Percentiles rank a stretch among this genome's conserved stretches.
phyloP scores from a whole-genome alignment of 331 rosid genomes.

The Quercus tomentella region DNA sequence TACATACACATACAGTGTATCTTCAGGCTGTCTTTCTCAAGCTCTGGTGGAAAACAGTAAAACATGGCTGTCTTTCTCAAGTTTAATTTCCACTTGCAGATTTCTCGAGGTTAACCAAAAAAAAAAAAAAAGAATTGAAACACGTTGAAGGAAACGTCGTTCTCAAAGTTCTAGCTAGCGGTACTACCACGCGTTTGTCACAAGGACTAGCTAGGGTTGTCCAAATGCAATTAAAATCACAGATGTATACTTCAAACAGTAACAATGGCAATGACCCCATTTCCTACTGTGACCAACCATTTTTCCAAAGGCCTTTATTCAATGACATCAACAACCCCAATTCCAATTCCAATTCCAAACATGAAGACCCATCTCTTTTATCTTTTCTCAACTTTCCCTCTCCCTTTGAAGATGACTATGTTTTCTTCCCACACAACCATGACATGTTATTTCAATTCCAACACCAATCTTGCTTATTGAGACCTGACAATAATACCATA shows the following conservation, averaged over 20 bases:
- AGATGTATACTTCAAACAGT: slow-evolving; percentile 49
- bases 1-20: slow-evolving; percentile 1
- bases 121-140: slow-evolving; percentile 16
- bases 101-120: no score
- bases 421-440: slow-evolving; percentile 24
- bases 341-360: slow-evolving; percentile 27
- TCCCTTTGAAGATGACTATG: slow-evolving; percentile 43
- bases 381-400: slow-evolving; percentile 47
- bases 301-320: slow-evolving; percentile 26
- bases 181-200: background rate
- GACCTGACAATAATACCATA: background rate
- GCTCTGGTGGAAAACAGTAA: slow-evolving; percentile 5
- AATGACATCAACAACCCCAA: slow-evolving; percentile 15
- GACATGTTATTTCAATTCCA: slow-evolving; percentile 8
- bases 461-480: slow-evolving; percentile 17
- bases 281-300: slow-evolving; percentile 46
- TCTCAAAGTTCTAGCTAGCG: slow-evolving; percentile 33
- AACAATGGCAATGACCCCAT: slow-evolving; percentile 35
- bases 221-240: slow-evolving; percentile 11
- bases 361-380: slow-evolving; percentile 19
- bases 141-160: slow-evolving; percentile 34
- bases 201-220: slow-evolving; percentile 34
- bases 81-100: slow-evolving; percentile 21
- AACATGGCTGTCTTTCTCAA: slow-evolving; percentile 37
- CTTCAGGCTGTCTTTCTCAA: slow-evolving; percentile 13